Evolutionary conservation across 2,329 filamentous ascomycete genomes (phyloP).

Genomic region (Aspergillus novoparasiticus): DNA sequence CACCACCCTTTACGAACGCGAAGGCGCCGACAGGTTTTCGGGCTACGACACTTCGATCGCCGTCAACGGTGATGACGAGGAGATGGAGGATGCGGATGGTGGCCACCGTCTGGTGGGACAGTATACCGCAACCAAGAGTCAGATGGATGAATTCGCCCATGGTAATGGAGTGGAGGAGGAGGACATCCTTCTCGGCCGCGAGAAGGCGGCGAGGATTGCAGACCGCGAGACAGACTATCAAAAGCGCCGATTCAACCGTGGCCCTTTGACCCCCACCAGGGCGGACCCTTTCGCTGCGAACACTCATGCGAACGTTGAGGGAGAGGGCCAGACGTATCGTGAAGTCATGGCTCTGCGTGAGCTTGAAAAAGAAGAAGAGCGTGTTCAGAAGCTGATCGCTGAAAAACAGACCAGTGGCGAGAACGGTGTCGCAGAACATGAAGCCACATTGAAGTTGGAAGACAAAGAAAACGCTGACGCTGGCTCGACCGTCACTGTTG

Average conservation of each 20-base stretch:
- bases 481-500: slow-evolving; percentile 65
- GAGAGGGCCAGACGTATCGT: slow-evolving; percentile 79
- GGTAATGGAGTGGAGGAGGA: slow-evolving; percentile 87
- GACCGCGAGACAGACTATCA: slow-evolving; percentile 98
- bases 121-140: slow-evolving; percentile 88
- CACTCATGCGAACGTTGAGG: slow-evolving; percentile 65
- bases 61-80: slow-evolving; percentile 74
- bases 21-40: slow-evolving; percentile 76
- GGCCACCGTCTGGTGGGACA: slow-evolving; percentile 83
- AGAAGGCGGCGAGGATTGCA: slow-evolving; percentile 86
- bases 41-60: slow-evolving; percentile 92
- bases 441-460: slow-evolving; percentile 72
- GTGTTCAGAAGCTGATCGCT: slow-evolving; percentile 77
- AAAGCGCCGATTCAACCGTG: slow-evolving; percentile 88
- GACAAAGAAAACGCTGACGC: slow-evolving; percentile 74
- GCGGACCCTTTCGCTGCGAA: slow-evolving; percentile 84
- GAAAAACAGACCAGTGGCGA: slow-evolving; percentile 68
- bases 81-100: slow-evolving; percentile 74
- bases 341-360: slow-evolving; percentile 91
- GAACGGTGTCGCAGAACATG: slow-evolving; percentile 65
- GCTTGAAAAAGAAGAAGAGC: slow-evolving; percentile 88
- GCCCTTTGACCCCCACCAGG: slow-evolving; percentile 75
- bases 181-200: slow-evolving; percentile 80
- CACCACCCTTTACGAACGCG: slow-evolving; percentile 80
- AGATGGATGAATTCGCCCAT: slow-evolving; percentile 91